Conservation (phyloP, 495 filamentous ascomycete genomes). For the Penicillium samsonianum region DNA sequence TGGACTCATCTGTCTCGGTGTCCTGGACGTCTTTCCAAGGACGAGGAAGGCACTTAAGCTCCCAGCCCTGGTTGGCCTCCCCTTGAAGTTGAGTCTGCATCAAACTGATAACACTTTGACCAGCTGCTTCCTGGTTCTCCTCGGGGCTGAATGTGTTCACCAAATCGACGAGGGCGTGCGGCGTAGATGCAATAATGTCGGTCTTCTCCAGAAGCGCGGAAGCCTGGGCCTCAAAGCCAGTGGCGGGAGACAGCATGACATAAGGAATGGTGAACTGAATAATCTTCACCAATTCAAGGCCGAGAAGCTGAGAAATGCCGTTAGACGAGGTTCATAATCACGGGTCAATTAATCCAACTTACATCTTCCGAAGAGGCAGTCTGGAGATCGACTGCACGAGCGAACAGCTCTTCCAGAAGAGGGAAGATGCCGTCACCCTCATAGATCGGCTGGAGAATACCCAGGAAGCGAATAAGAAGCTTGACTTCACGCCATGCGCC, state of each 20-base stretch:
- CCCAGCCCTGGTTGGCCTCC: conserved; percentile 71
- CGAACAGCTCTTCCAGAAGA: conserved; percentile 81
- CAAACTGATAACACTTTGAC: conserved; percentile 74
- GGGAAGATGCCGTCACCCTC: conserved; percentile 86
- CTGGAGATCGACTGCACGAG: conserved; percentile 81
- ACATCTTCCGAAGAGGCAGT: conserved; percentile 89
- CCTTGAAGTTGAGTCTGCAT: conserved; percentile 81
- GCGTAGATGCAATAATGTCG: conserved; percentile 83
- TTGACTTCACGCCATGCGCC: conserved; percentile 92
- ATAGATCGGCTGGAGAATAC: conserved; percentile 74
- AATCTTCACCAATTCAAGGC: conserved; percentile 92
- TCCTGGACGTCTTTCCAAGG: conserved; percentile 68
- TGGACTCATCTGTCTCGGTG: conserved; percentile 41
- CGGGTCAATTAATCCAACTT: conserved; percentile 33
- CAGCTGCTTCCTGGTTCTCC: conserved; percentile 51
- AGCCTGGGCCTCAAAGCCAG: conserved; percentile 67
- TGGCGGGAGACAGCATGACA: conserved; percentile 70
- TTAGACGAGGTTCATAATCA: conserved; percentile 21
- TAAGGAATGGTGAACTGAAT: conserved; percentile 93
- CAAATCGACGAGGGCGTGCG: conserved; percentile 76
- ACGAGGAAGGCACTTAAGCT: conserved; percentile 76
- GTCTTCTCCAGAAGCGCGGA: conserved; percentile 84
- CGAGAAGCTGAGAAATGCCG: conserved; percentile 45
- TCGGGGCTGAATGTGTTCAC: conserved; percentile 76
- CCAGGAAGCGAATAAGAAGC: conserved; percentile 83